Percentiles rank a stretch among this genome's conserved stretches.
These are phyloP conservation scores for Brettanomyces custersianus DNA, from an alignment of 805 yeast genomes.

Conservation along the genomic window DNA sequence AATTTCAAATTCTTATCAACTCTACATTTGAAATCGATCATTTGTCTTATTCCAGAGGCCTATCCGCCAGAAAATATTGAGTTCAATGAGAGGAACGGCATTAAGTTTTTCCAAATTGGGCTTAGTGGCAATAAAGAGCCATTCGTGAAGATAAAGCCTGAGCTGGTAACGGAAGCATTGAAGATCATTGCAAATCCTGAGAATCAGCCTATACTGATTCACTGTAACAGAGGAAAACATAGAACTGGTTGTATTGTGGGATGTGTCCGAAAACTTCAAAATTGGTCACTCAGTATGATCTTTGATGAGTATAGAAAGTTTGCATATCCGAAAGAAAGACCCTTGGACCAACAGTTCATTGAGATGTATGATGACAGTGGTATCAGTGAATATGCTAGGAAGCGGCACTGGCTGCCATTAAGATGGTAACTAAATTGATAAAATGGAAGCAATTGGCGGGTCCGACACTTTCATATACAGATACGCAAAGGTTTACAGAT, in stretches of 20 bases:
- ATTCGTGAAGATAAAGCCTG: constrained; percentile 63
- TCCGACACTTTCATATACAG: too few relatives aligned
- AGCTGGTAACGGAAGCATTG: constrained; percentile 69
- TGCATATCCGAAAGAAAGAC: constrained; percentile 91
- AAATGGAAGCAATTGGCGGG: neutral
- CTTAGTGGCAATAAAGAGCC: constrained; percentile 95
- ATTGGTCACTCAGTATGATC: constrained; percentile 89
- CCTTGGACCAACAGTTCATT: constrained; percentile 91
- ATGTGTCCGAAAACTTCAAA: constrained; percentile 77
- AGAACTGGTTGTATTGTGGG: constrained; percentile 96
- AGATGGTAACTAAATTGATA: constrained; percentile 42
- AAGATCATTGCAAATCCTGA: constrained; percentile 73
- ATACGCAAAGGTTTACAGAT: neutral
- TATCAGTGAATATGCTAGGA: constrained; percentile 44
- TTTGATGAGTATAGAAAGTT: constrained; percentile 93
- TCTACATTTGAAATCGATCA: constrained; percentile 59
- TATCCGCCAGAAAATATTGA: constrained; percentile 72
- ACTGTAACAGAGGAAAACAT: constrained; percentile 95
- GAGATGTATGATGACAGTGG: constrained; percentile 73
- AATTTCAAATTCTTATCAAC: constrained; percentile 63
- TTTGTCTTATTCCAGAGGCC: constrained; percentile 85
- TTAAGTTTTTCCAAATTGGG: constrained; percentile 77
- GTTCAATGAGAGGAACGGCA: constrained; percentile 52
- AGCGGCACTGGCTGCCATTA: constrained; percentile 56
- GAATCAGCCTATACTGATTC: constrained; percentile 88